Conservation (phyloP, 352 stramenopile genomes). For the Pythium folliculosum region DNA sequence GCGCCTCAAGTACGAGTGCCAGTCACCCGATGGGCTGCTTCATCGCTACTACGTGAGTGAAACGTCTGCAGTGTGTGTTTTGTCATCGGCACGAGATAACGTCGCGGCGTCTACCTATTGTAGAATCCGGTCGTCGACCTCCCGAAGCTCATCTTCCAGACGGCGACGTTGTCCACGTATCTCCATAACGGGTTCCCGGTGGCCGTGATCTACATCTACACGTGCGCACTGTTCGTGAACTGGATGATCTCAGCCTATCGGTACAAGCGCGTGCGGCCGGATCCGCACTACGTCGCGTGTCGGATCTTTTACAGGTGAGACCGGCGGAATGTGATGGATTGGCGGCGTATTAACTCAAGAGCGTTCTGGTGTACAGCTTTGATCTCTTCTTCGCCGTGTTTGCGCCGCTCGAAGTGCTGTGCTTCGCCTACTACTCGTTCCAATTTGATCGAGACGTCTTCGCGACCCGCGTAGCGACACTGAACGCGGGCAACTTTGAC, state of each 20-base stretch:
- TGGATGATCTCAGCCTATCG: constrained; percentile 53
- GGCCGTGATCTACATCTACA: constrained; percentile 44
- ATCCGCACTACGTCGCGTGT: constrained; percentile 11
- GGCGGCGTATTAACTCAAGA: too few species aligned
- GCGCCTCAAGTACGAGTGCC: neutral
- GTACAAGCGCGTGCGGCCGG: constrained; percentile 19
- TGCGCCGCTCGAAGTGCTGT: constrained; percentile 42
- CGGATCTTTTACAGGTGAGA: constrained; percentile 25
- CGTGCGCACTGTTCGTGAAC: constrained; percentile 37
- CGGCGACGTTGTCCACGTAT: constrained; percentile 18
- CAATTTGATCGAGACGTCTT: constrained; percentile 46
- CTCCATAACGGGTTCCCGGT: constrained; percentile 43
- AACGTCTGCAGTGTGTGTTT: too few species aligned
- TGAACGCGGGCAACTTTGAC: constrained; percentile 36
- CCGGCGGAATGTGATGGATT: too few species aligned
- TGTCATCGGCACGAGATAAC: too few species aligned
- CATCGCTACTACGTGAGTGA: constrained; percentile 2
- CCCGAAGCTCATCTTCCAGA: constrained; percentile 32
- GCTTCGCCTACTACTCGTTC: constrained; percentile 47
- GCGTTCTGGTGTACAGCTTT: constrained; percentile 22
- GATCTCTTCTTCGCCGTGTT: constrained; percentile 70
- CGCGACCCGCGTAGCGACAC: constrained; percentile 33
- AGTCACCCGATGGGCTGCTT: neutral
- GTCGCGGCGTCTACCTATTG: too few species aligned
- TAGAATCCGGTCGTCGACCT: constrained; percentile 20